Evolutionary conservation across 2,329 filamentous ascomycete genomes (phyloP).

Genomic region (Sarocladium oryzae): DNA sequence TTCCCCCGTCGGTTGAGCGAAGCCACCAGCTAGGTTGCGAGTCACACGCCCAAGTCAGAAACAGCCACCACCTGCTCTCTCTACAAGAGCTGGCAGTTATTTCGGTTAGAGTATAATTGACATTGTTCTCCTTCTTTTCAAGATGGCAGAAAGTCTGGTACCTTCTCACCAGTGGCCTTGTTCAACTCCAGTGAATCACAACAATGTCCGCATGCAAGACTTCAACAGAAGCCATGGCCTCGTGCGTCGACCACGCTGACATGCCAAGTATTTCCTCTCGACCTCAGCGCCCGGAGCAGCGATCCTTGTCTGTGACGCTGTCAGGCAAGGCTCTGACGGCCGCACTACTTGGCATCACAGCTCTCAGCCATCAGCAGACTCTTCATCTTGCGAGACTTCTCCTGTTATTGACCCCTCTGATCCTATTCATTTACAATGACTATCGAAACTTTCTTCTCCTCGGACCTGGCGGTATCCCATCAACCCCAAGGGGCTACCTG

Average conservation of each 20-base stretch:
- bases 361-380: constrained; percentile 45
- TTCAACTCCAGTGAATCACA: not conserved
- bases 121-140: no score
- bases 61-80: no score
- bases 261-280: not conserved
- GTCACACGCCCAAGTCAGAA: no score
- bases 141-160: not conserved
- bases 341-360: constrained; percentile 38
- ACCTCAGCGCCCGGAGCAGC: constrained; percentile 33
- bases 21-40: no score
- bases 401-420: constrained; percentile 41
- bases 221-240: not conserved
- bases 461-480: constrained; percentile 73
- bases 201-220: not conserved
- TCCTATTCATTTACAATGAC: constrained; percentile 57
- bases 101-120: no score
- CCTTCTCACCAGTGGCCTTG: not conserved
- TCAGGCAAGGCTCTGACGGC: constrained; percentile 42
- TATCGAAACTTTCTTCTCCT: constrained; percentile 70
- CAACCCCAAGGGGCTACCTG: constrained; percentile 66
- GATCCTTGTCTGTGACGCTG: constrained; percentile 47
- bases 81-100: no score
- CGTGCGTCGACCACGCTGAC: not conserved
- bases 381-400: constrained; percentile 41
- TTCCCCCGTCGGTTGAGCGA: no score